Evolutionary conservation across 345 rosid genomes (phyloP), one percentile per base, ranked within the genome.

Genomic region (Salix koriyanagi): DNA sequence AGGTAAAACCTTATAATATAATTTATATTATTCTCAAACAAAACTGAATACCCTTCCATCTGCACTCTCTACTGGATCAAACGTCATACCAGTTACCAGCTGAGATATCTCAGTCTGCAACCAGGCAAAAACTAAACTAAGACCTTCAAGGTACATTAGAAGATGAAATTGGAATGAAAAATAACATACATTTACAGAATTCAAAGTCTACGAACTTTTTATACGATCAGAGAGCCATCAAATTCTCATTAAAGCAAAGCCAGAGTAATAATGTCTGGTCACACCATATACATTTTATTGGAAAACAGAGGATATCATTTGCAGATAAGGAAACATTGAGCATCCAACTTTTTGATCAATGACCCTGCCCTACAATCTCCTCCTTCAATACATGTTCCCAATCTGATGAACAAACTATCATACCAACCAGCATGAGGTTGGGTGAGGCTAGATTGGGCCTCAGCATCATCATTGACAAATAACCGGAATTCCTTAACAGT

Each of bases 331-430:
- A 26, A 21, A 42, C 25, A 13, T 56, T 19, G 13, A 58, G 58
- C 12, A 66, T 28, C 68, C 41, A 52, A 13, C 56, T 28, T 65
- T 26, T 32, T 52, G 39, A 75, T 85, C 82, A 87, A 39, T 67
- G 30, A 48, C 75, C 81, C 70, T 79, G 73, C 70, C 72, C 85
- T 1, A 71, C 68, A 72, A 89, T 77, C 71, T 86, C 91, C 77
- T 92, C 93, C 80, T 83, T 85, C 76, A 79, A 75, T 44, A 92
- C 89, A 82, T 88, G 93, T 78, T 94, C 97, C 97, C 96, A 94
- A 32, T 92, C 97, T 1, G 90, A 88, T 62, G 90, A 76, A 52
- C n/a, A 83, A 81, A 72, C 78, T 83, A 72, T 88, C 92, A 16
- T 77, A 80, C 76, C 84, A 71, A 1, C 81, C 50, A 41, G 84